A percentile compares a stretch with the other conserved stretches of the same genome.
phyloP scores from a whole-genome alignment of 1,284 basidiomycete species.

The Pholiota adiposa region DNA sequence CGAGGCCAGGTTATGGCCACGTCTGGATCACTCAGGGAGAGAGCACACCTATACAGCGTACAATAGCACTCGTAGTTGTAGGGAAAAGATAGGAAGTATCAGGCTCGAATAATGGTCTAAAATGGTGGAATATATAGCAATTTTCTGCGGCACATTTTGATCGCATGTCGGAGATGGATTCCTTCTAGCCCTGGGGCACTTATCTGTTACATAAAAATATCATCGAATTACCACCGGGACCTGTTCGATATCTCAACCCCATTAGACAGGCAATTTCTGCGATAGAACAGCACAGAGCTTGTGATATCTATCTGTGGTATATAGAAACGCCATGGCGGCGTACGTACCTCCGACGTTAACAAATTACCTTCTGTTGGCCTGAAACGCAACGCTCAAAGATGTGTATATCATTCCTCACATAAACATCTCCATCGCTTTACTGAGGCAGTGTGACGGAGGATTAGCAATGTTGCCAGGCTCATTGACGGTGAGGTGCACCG shows the following conservation, averaged over 20 bases:
- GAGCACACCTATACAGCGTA: too few relatives aligned
- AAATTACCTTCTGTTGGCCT: background rate
- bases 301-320: background rate
- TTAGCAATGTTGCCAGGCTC: background rate
- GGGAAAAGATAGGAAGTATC: too few relatives aligned
- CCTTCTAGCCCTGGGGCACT: background rate
- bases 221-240: background rate
- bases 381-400: background rate
- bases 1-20: too few relatives aligned
- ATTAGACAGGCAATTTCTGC: background rate
- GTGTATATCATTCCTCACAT: background rate
- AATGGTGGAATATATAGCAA: background rate
- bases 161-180: background rate
- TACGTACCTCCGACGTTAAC: background rate
- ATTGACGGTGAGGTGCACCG: background rate
- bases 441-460: background rate
- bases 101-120: background rate
- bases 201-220: background rate
- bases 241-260: background rate
- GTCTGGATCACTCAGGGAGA: too few relatives aligned
- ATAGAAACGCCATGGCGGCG: background rate
- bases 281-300: background rate
- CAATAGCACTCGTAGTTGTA: too few relatives aligned
- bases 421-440: background rate
- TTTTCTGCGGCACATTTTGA: background rate